Base-by-base conservation (phyloP, 352 stramenopile genomes). In the Thalassiosira livingstoniorum region DNA sequence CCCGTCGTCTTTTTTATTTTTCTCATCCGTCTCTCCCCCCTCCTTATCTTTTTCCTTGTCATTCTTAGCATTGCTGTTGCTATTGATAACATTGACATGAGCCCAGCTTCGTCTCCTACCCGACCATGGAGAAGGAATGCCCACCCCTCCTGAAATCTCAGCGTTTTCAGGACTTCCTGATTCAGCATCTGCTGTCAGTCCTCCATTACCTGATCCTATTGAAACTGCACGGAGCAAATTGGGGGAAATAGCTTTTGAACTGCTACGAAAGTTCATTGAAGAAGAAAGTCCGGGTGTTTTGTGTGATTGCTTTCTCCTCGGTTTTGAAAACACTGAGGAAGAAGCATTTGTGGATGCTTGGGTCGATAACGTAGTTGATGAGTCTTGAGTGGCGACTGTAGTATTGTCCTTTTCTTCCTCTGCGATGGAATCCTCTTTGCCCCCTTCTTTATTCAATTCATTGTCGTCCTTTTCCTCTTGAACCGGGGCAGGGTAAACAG, bases 401-500 rank as follows among this genome's bases (percentile, higher is more conserved):
- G 3, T n/a, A 11, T 45, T 32, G 51, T 55, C 29, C 7, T 64
- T 53, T 53, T 58, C 57, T 37, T 54, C 61, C 29, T 54, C 72
- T 57, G 7, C 10, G 11, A 7, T 64, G n/a, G 23, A 15, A 21
- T 62, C 35, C 4, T 25, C 15, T 37, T 51, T 43, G n/a, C 4
- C n/a, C n/a, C n/a, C n/a, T n/a, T n/a, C n/a, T n/a, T n/a, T n/a
- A n/a, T n/a, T n/a, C n/a, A n/a, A n/a, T n/a, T n/a, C n/a, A n/a
- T n/a, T n/a, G n/a, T n/a, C n/a, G n/a, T n/a, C n/a, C n/a, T n/a
- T n/a, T n/a, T n/a, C n/a, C n/a, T n/a, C n/a, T n/a, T n/a, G n/a
- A n/a, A n/a, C n/a, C n/a, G n/a, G n/a, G 11, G 72, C 37, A 1
- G 60, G 1, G 27, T 79, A 86, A 1, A 80, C 29, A 31, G 78